Percentiles rank a stretch among this genome's conserved stretches.
Evolutionary conservation across 805 yeast species (phyloP).

Genomic region (Metschnikowia similis): DNA sequence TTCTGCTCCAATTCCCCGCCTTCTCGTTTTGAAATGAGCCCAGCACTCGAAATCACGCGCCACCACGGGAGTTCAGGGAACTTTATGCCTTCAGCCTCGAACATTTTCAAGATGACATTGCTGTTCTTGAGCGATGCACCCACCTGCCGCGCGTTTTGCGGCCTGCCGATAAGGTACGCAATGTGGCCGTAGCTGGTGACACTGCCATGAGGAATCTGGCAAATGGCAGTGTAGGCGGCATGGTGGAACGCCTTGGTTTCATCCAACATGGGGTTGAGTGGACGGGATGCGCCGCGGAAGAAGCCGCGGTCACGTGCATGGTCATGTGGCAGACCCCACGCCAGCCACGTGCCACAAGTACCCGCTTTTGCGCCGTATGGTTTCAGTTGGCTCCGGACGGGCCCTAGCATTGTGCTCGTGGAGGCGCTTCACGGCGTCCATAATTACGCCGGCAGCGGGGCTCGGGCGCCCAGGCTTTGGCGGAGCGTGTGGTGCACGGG

Average conservation of each 20-base stretch:
- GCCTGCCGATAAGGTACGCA: slow-evolving; percentile 57
- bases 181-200: slow-evolving; percentile 72
- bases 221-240: slow-evolving; percentile 54
- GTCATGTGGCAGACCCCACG: not conserved
- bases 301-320: not conserved
- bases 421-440: too few species aligned
- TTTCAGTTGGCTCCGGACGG: too few species aligned
- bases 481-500: not conserved
- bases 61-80: slow-evolving; percentile 66
- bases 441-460: too few species aligned
- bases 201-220: slow-evolving; percentile 54
- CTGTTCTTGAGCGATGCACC: slow-evolving; percentile 63
- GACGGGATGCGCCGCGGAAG: too few species aligned
- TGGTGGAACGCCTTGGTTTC: slow-evolving; percentile 55
- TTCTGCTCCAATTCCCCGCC: slow-evolving; percentile 46
- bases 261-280: slow-evolving; percentile 18
- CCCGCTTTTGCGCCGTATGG: too few species aligned
- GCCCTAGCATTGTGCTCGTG: too few species aligned
- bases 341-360: too few species aligned
- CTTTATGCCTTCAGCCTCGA: slow-evolving; percentile 20
- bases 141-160: slow-evolving; percentile 68
- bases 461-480: too few species aligned
- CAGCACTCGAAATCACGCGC: slow-evolving; percentile 66
- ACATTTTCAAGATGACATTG: slow-evolving; percentile 18
- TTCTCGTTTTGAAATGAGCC: slow-evolving; percentile 54